Conservation (phyloP, 2,329 filamentous ascomycete genomes). For the Colletotrichum sublineola region DNA sequence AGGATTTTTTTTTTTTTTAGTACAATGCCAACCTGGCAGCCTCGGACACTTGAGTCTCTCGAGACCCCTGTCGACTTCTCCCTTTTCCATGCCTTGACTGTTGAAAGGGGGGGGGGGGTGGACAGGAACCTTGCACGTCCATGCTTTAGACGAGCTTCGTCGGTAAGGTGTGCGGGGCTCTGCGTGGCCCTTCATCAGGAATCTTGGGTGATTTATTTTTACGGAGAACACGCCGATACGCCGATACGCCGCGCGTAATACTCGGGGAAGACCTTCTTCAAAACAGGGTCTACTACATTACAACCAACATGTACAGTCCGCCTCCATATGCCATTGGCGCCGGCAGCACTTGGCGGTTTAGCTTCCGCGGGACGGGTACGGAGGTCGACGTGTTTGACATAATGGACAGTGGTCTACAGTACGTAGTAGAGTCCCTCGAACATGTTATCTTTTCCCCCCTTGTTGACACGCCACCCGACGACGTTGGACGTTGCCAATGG, state of each 20-base stretch:
- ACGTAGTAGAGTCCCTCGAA: background rate
- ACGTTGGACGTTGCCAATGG: background rate
- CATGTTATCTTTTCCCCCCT: background rate
- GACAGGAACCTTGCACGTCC: background rate
- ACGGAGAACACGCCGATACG: background rate
- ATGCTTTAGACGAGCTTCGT: constrained; percentile 2
- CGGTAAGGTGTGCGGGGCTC: constrained; percentile 2
- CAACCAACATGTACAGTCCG: no score
- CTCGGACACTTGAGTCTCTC: constrained; percentile 6
- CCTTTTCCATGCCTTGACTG: constrained; percentile 17
- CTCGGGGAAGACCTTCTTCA: background rate
- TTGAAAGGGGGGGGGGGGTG: background rate
- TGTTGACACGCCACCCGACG: constrained; percentile 4
- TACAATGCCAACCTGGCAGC: background rate
- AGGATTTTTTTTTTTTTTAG: constrained; percentile 26
- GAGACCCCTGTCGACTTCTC: constrained; percentile 6
- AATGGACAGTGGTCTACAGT: no score
- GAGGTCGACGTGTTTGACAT: no score
- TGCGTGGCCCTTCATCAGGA: constrained; percentile 2
- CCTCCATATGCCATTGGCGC: no score
- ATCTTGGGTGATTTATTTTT: background rate
- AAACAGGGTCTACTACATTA: no score
- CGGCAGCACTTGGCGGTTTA: no score
- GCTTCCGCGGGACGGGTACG: no score
- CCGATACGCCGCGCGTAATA: background rate